phyloP scores from a whole-genome alignment of 768 basidiomycete genomes.

The Macrolepiota dolichaula region DNA sequence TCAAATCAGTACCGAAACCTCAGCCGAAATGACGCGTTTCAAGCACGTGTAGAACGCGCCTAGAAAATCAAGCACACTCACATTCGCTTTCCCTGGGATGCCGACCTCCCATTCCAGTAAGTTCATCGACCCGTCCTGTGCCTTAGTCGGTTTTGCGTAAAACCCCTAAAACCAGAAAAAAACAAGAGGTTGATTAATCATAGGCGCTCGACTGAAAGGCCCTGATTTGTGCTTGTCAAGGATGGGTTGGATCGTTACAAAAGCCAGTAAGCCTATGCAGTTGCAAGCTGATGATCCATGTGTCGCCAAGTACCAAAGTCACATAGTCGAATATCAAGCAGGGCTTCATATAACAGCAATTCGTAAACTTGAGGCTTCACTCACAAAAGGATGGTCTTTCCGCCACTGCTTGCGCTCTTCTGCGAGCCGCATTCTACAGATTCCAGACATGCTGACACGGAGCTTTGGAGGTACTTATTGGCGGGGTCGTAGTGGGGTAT shows the following conservation, averaged over 20 bases:
- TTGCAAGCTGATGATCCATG: not conserved
- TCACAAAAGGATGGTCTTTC: constrained; percentile 97
- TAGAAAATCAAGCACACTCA: constrained; percentile 39
- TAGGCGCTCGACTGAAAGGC: not conserved
- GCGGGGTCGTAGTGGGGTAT: not conserved
- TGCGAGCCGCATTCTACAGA: constrained; percentile 87
- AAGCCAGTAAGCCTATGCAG: too few species aligned
- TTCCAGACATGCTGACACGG: constrained; percentile 77
- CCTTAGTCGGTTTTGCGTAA: constrained; percentile 91
- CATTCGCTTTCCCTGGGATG: constrained; percentile 88
- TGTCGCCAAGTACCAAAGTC: not conserved
- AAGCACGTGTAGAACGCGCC: constrained; percentile 15
- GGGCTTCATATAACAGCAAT: not conserved
- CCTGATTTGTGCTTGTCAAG: not conserved
- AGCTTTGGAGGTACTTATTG: not conserved
- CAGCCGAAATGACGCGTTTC: not conserved
- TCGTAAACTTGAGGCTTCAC: constrained; percentile 26
- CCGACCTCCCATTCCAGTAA: constrained; percentile 99
- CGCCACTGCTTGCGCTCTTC: constrained; percentile 99
- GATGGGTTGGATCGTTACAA: not conserved
- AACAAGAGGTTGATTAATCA: not conserved
- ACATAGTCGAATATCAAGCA: not conserved
- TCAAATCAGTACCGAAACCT: constrained; percentile 15
- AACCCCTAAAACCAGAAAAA: constrained; percentile 79
- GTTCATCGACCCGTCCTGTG: constrained; percentile 90